These are phyloP conservation scores for Cucumis cinereus DNA, from an alignment of 306 rosid species.

Conservation along the genomic window DNA sequence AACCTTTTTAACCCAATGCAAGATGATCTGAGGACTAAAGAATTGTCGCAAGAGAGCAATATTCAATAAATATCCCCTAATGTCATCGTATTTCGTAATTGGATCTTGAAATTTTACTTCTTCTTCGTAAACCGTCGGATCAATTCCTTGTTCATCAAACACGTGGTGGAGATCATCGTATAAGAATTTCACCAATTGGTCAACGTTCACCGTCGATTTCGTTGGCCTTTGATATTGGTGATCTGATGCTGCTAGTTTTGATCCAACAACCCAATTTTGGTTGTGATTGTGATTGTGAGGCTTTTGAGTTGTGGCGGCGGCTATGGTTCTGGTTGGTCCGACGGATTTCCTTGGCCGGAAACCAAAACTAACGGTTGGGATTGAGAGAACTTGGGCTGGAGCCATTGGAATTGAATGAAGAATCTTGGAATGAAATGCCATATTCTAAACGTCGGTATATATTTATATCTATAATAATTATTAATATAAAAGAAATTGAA, in stretches of 20 bases:
- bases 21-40: slow-evolving; percentile 42
- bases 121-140: slow-evolving; percentile 67
- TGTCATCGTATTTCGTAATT: slow-evolving; percentile 55
- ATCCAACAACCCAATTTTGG: slow-evolving; percentile 29
- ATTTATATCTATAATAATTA: no score
- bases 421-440: no score
- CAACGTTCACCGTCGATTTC: slow-evolving; percentile 33
- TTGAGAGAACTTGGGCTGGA: slow-evolving; percentile 4
- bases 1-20: slow-evolving; percentile 65
- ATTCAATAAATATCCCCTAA: slow-evolving; percentile 65
- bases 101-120: slow-evolving; percentile 66
- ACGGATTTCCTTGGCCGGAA: slow-evolving; percentile 18
- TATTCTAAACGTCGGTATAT: no score
- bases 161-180: slow-evolving; percentile 69
- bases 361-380: slow-evolving; percentile 20
- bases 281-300: no score
- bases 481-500: no score
- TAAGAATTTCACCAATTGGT: slow-evolving; percentile 46
- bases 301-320: not conserved
- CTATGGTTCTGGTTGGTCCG: not conserved
- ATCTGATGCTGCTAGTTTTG: not conserved
- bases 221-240: slow-evolving; percentile 19
- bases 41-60: slow-evolving; percentile 51
- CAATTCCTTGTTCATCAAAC: slow-evolving; percentile 82
- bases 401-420: not conserved